Evolutionary conservation across 306 rosid genomes (phyloP), one percentile per base, ranked within the genome.

Genomic region (Prunus salicina): DNA sequence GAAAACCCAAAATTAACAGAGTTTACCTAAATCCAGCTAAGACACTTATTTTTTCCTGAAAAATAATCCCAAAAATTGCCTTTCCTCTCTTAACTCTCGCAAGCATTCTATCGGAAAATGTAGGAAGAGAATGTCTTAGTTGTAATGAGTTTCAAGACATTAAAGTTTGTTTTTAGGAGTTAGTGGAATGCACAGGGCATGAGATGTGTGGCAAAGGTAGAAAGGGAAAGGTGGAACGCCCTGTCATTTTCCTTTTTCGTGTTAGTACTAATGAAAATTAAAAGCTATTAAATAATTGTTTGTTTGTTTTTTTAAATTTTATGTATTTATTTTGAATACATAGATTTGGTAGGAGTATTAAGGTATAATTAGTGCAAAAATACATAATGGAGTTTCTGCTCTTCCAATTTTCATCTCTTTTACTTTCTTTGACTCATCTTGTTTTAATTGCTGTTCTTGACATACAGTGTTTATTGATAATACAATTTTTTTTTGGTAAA

Each of bases 401-500:
- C 24, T 2, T 49, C 50, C 22, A 14, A 47, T 19, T 6, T 18
- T 72, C 12, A 0, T 28, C 14, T 32, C 51, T 60, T 52, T 56
- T 52, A 19, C 49, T 30, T 24, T 19, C 45, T 15, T 45, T 60
- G 25, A 25, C 27, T 41, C 8, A 2, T 22, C 28, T 28, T 66
- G n/a, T 49, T 20, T 28, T 60, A 13, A 22, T 14, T 60, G 65
- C 60, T 28, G 25, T 19, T 41, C 64, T 57, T 25, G 67, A 71
- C 45, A 6, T 5, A 15, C 45, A 47, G 20, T 67, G 8, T 18
- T 6, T 62, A 28, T 53, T 72, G 5, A 7, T 53, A 22, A 18
- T 43, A 38, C 4, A 32, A 32, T 4, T 32, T 22, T 52, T n/a
- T 72, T 77, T 16, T 41, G 77, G 27, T 79, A 80, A 69, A 12